These are phyloP conservation scores for Ceratobasidium theobromae DNA, from an alignment of 1,284 basidiomycete genomes.

Conservation along the genomic window DNA sequence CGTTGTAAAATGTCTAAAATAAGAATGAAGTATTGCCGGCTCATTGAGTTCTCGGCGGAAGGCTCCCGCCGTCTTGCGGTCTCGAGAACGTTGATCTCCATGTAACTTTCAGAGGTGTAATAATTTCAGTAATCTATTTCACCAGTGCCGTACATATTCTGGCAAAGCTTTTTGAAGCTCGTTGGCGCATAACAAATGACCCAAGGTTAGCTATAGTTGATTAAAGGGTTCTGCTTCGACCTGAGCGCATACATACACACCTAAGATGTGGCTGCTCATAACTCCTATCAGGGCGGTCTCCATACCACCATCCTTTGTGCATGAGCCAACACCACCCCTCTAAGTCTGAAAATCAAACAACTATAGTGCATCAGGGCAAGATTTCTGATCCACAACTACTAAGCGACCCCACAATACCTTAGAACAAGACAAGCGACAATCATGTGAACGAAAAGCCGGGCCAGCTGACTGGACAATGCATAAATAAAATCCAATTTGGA, in stretches of 20 bases:
- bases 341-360: not conserved
- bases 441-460: too few species aligned
- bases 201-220: conserved; percentile 12
- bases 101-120: not conserved
- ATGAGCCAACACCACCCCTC: not conserved
- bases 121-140: not conserved
- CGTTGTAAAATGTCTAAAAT: not conserved
- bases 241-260: not conserved
- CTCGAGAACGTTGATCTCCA: conserved; percentile 21
- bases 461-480: too few species aligned
- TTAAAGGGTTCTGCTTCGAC: conserved; percentile 5
- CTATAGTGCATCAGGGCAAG: not conserved
- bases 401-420: too few species aligned
- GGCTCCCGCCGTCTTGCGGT: conserved; percentile 15
- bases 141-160: not conserved
- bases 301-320: not conserved
- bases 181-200: conserved; percentile 13
- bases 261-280: not conserved
- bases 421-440: too few species aligned
- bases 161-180: conserved; percentile 14
- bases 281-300: not conserved
- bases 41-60: not conserved
- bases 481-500: not conserved
- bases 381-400: not conserved
- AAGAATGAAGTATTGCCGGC: not conserved